Conservation (phyloP, 2,329 filamentous ascomycete species). For the Pseudogymnoascus destructans region DNA sequence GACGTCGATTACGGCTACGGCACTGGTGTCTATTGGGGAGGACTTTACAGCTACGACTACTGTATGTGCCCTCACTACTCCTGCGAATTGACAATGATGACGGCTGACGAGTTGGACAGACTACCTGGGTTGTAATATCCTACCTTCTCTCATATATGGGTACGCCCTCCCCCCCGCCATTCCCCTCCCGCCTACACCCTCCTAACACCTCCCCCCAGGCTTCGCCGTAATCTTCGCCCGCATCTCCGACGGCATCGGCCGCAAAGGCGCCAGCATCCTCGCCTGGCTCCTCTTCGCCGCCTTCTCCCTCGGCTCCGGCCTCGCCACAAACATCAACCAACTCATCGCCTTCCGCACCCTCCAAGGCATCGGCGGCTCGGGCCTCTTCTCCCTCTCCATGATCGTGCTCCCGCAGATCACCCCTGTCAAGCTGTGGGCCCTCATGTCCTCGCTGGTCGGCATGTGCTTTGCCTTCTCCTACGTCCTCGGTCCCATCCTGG, state of each 20-base stretch:
- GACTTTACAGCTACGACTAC: constrained; percentile 30
- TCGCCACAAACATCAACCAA: constrained; percentile 31
- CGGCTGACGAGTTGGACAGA: not conserved
- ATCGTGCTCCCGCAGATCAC: constrained; percentile 34
- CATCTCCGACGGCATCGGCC: constrained; percentile 40
- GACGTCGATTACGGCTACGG: constrained; percentile 46
- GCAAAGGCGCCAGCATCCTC: constrained; percentile 36
- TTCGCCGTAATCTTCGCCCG: constrained; percentile 43
- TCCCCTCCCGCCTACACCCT: not conserved
- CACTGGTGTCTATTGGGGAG: constrained; percentile 39
- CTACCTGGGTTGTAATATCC: not conserved
- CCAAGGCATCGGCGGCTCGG: constrained; percentile 25
- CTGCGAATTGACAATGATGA: not conserved
- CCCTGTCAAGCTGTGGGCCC: constrained; percentile 29
- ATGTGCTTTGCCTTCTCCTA: constrained; percentile 24
- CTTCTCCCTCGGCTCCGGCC: constrained; percentile 44
- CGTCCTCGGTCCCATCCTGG: constrained; percentile 19
- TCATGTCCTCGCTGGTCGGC: constrained; percentile 37
- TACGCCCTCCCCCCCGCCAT: not conserved
- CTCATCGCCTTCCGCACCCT: constrained; percentile 21
- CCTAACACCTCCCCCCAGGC: constrained; percentile 21
- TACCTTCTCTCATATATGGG: not conserved
- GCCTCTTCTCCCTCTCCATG: constrained; percentile 22
- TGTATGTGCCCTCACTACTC: not conserved
- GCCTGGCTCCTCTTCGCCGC: constrained; percentile 41